Evolutionary conservation across 768 basidiomycete species (phyloP).

Genomic region (Dentipellis fragilis): DNA sequence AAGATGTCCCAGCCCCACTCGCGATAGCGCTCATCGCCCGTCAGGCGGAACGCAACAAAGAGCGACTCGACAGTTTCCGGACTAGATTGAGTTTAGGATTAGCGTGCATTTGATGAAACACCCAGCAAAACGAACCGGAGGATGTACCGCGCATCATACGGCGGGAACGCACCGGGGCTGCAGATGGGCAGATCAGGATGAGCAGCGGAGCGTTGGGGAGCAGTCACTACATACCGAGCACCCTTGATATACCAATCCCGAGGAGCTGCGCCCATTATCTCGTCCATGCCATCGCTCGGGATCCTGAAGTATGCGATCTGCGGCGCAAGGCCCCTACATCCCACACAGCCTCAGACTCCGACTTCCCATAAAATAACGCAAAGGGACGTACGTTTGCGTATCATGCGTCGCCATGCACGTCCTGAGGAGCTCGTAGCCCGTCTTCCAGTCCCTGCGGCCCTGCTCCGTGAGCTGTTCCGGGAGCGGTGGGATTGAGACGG

Average conservation of each 20-base stretch:
- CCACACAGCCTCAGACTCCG: not conserved
- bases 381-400: slow-evolving; percentile 64
- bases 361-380: no score
- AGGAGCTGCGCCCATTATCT: slow-evolving; percentile 28
- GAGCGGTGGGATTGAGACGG: slow-evolving; percentile 60
- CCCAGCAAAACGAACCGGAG: slow-evolving; percentile 48
- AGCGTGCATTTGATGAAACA: no score
- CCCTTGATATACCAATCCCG: slow-evolving; percentile 93
- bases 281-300: slow-evolving; percentile 42
- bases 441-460: slow-evolving; percentile 72
- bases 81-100: slow-evolving; percentile 27
- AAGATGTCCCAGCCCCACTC: slow-evolving; percentile 86
- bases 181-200: not conserved
- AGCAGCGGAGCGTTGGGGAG: not conserved
- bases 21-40: slow-evolving; percentile 74
- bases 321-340: slow-evolving; percentile 65
- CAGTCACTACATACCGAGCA: slow-evolving; percentile 34
- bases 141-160: slow-evolving; percentile 89
- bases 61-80: slow-evolving; percentile 94
- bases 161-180: slow-evolving; percentile 19
- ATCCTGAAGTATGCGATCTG: slow-evolving; percentile 85
- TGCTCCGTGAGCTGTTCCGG: slow-evolving; percentile 47
- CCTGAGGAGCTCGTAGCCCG: slow-evolving; percentile 71
- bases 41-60: slow-evolving; percentile 85
- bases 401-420: slow-evolving; percentile 85